Evolutionary conservation across 192 early-diverging fungal genomes (phyloP).

Genomic region (Backusella tuberculispora): DNA sequence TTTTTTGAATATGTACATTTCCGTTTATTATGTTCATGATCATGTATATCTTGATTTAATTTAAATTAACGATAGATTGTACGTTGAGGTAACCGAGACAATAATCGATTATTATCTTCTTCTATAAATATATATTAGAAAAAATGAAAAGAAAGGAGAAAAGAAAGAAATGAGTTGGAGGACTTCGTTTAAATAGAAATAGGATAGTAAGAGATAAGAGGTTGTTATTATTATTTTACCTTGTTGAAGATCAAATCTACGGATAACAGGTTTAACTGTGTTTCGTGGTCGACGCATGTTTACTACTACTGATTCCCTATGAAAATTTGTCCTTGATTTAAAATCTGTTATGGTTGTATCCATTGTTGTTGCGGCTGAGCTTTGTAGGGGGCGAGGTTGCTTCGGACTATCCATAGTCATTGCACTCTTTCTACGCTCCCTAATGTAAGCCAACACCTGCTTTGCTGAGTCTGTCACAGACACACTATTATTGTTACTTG

Average conservation of each 20-base stretch:
- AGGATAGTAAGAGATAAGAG: neutral
- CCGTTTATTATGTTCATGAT: neutral
- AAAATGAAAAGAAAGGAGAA: neutral
- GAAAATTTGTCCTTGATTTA: neutral
- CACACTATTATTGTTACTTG: constrained; percentile 3
- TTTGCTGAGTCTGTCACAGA: constrained; percentile 17
- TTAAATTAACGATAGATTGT: neutral
- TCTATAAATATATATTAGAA: neutral
- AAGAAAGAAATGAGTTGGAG: neutral
- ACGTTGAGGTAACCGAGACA: constrained; percentile 12
- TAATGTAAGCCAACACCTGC: constrained; percentile 19
- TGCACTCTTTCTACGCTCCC: constrained; percentile 20
- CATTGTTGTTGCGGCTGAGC: neutral
- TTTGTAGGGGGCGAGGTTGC: neutral
- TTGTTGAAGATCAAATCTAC: constrained; percentile 4
- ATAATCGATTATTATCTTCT: constrained; percentile 7
- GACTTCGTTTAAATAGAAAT: neutral
- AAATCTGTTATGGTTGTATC: neutral
- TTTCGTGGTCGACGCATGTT: neutral
- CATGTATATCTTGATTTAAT: neutral
- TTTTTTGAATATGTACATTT: constrained; percentile 3
- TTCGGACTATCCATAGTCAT: neutral
- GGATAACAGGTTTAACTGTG: neutral
- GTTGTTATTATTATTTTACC: neutral
- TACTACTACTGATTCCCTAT: neutral